Conservation (phyloP, 1,284 basidiomycete species). For the Fistulina hepatica region DNA sequence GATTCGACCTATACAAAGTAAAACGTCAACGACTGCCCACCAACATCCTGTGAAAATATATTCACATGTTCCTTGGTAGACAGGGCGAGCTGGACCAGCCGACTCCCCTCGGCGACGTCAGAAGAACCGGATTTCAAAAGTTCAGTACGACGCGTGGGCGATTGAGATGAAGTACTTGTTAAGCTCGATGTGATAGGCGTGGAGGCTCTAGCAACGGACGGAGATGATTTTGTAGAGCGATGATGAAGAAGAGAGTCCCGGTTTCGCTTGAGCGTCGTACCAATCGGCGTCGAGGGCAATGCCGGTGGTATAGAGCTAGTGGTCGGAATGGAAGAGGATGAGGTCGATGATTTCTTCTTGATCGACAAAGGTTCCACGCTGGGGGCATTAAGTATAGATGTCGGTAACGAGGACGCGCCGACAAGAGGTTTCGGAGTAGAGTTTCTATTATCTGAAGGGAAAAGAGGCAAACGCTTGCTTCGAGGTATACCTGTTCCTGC, state of each 20-base stretch:
- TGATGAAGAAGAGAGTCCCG: constrained; percentile 39
- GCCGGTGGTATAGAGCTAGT: not conserved
- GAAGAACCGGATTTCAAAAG: constrained; percentile 5
- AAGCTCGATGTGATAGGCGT: no score
- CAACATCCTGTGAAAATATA: constrained; percentile 11
- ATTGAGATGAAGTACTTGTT: no score
- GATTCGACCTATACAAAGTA: constrained; percentile 43
- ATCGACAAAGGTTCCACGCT: constrained; percentile 72
- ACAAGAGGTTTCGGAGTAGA: constrained; percentile 33
- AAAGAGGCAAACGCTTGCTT: constrained; percentile 56
- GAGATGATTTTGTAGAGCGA: no score
- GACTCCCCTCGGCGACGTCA: constrained; percentile 23
- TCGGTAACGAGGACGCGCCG: constrained; percentile 21
- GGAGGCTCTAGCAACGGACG: no score
- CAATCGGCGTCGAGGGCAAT: constrained; percentile 20
- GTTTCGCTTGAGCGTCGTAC: constrained; percentile 28
- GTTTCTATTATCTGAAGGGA: constrained; percentile 36
- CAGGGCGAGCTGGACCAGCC: constrained; percentile 36
- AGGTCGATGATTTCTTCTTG: constrained; percentile 63
- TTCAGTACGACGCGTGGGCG: not conserved
- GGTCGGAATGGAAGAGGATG: constrained; percentile 11
- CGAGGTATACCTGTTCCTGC: constrained; percentile 47
- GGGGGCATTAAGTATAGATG: no score
- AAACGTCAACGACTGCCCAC: constrained; percentile 9
- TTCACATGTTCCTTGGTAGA: constrained; percentile 62